These are phyloP conservation scores for Heteromeles arbutifolia DNA, from an alignment of 306 rosid species.

Conservation along the genomic window DNA sequence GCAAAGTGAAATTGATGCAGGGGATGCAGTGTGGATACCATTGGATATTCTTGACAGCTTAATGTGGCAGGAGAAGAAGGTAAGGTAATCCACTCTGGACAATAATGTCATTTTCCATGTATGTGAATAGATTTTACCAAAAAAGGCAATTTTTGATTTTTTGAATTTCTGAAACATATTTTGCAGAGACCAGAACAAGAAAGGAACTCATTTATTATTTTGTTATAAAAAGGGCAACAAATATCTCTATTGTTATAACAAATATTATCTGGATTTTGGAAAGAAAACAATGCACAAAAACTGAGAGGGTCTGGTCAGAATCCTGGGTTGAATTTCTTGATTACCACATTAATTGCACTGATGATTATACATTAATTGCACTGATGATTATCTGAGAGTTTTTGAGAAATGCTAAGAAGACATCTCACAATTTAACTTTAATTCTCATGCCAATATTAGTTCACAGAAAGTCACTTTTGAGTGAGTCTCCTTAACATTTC, in stretches of 20 bases:
- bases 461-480: too few relatives aligned
- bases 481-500: too few relatives aligned
- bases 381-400: background rate
- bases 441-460: too few relatives aligned
- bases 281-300: constrained; percentile 9
- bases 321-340: constrained; percentile 1
- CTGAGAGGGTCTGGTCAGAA: background rate
- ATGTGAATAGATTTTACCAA: background rate
- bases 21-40: constrained; percentile 1
- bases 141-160: background rate
- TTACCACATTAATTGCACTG: constrained; percentile 6
- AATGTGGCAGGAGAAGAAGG: background rate
- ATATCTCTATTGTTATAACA: background rate
- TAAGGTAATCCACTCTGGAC: constrained; percentile 1
- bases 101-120: background rate
- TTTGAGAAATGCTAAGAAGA: background rate
- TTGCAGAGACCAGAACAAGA: background rate
- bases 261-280: background rate
- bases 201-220: background rate
- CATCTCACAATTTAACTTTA: too few relatives aligned
- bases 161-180: background rate
- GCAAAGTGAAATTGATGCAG: background rate
- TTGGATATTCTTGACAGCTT: constrained; percentile 22
- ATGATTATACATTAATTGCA: constrained; percentile 6
- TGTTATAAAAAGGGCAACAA: background rate